Percentiles rank a stretch among this genome's conserved stretches.
These are phyloP conservation scores for Penicillium sp. DNA, from an alignment of 2,329 filamentous ascomycete species.

Conservation along the genomic window DNA sequence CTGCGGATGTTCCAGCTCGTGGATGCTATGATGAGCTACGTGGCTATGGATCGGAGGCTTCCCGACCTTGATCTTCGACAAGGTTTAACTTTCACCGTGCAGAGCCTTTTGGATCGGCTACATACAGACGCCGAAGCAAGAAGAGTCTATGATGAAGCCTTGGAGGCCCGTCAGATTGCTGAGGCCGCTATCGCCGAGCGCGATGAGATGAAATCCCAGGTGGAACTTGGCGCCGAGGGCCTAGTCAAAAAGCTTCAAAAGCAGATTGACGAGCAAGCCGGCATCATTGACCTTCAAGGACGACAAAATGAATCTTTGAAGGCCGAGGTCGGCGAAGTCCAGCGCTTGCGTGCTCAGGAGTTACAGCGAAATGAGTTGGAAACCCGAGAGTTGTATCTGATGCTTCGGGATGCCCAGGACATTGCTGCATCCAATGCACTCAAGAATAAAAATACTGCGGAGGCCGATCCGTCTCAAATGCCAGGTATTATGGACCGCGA, in stretches of 20 bases:
- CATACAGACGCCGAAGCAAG: constrained; percentile 95
- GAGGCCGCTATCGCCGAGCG: constrained; percentile 94
- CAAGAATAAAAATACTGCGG: constrained; percentile 44
- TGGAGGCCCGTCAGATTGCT: constrained; percentile 86
- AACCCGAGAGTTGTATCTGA: constrained; percentile 93
- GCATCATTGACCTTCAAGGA: constrained; percentile 83
- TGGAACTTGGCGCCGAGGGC: constrained; percentile 89
- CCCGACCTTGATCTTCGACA: constrained; percentile 98
- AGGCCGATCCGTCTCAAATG: constrained; percentile 71
- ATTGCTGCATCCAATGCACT: constrained; percentile 86
- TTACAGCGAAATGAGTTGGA: constrained; percentile 93
- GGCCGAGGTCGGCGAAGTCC: constrained; percentile 81
- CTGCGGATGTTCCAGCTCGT: constrained; percentile 96
- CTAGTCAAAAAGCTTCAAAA: constrained; percentile 88
- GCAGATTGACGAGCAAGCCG: constrained; percentile 87
- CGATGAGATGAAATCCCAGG: constrained; percentile 85
- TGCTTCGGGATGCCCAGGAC: constrained; percentile 96
- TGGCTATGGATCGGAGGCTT: constrained; percentile 92
- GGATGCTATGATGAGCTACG: constrained; percentile 98
- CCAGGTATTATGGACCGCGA: constrained; percentile 92
- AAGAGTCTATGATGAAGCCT: constrained; percentile 84
- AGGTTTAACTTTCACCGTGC: constrained; percentile 94
- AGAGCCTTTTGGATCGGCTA: constrained; percentile 88
- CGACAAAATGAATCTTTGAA: constrained; percentile 86
- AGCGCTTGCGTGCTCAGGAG: constrained; percentile 82